A percentile compares a stretch with the other conserved stretches of the same genome.
Evolutionary conservation across 139 green algal genomes (phyloP).

Genomic region (Micractinium conductrix): DNA sequence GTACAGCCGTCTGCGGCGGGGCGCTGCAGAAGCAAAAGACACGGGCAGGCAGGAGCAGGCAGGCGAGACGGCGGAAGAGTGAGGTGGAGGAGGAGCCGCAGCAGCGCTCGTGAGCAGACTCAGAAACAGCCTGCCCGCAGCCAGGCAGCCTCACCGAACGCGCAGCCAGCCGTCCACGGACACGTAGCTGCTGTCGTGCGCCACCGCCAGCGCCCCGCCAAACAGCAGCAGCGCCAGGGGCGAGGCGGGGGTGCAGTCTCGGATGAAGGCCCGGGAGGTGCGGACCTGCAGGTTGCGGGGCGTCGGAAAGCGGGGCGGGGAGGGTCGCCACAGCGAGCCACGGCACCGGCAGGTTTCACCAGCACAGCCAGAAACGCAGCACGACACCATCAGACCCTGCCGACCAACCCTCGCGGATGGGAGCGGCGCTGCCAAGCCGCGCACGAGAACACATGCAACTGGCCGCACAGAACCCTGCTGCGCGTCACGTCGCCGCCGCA

Average conservation of each 20-base stretch:
- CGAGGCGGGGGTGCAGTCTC: constrained; percentile 83
- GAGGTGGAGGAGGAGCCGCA: no score
- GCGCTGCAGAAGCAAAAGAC: constrained; percentile 12
- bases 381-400: no score
- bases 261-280: constrained; percentile 79
- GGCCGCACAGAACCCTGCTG: no score
- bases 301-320: not conserved
- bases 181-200: constrained; percentile 72
- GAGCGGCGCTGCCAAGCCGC: no score
- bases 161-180: constrained; percentile 79
- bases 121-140: not conserved
- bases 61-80: no score
- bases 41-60: not conserved
- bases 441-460: no score
- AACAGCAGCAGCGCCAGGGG: constrained; percentile 90
- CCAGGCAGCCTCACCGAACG: constrained; percentile 29
- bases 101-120: not conserved
- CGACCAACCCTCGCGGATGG: no score
- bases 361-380: no score
- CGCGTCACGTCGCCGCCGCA: no score
- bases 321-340: no score
- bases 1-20: constrained; percentile 76
- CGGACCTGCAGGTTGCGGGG: constrained; percentile 64
- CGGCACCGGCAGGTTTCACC: no score
- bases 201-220: constrained; percentile 68